Conservation (phyloP, 768 basidiomycete genomes). For the Rhodotorula toruloides region DNA sequence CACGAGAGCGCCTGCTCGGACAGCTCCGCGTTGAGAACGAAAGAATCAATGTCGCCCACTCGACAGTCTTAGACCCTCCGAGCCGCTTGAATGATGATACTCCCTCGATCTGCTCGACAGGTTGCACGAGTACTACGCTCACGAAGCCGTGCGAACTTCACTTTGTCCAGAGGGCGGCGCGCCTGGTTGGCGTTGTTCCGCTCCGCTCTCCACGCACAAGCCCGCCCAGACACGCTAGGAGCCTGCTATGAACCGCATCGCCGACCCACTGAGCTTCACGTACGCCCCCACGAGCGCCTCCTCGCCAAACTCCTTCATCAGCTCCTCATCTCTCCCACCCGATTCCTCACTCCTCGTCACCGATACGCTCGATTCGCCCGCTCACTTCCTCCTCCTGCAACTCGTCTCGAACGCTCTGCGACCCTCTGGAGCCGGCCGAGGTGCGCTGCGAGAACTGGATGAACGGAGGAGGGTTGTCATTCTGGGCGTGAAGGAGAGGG, state of each 20-base stretch:
- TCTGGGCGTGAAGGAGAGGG: conserved; percentile 17
- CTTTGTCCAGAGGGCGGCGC: too few species aligned
- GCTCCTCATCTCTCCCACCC: conserved; percentile 7
- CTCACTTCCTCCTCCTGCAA: background rate
- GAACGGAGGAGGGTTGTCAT: conserved; percentile 5
- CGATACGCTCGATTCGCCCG: conserved; percentile 15
- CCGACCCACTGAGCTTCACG: conserved; percentile 14
- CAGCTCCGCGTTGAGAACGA: too few species aligned
- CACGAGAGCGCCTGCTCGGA: too few species aligned
- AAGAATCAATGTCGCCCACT: too few species aligned
- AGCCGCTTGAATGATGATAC: too few species aligned
- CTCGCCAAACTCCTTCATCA: background rate
- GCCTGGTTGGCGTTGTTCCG: too few species aligned
- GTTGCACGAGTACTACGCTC: too few species aligned
- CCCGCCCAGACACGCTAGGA: too few species aligned
- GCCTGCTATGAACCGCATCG: conserved; percentile 16
- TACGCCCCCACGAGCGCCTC: background rate
- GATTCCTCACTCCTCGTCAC: conserved; percentile 12
- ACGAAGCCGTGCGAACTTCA: too few species aligned
- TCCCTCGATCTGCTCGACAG: too few species aligned
- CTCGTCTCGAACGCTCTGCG: conserved; percentile 10
- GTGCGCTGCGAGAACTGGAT: background rate
- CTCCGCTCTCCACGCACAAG: too few species aligned
- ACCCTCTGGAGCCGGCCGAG: background rate
- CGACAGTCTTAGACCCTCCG: too few species aligned